Evolutionary conservation across 495 filamentous ascomycete species (phyloP).

Genomic region (Penicillium daleae): DNA sequence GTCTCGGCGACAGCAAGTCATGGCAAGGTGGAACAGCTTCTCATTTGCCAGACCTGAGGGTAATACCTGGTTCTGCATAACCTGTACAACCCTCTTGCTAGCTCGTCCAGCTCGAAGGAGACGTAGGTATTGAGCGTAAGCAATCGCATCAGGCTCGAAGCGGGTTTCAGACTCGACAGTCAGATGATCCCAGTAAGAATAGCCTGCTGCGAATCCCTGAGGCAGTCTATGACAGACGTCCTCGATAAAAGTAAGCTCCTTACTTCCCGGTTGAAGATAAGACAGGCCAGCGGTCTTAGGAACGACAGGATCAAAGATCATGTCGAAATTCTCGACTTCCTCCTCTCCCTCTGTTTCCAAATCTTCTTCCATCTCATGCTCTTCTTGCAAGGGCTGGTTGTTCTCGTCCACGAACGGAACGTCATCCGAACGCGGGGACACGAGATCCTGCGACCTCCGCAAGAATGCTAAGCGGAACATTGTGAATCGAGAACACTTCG

Average conservation of each 20-base stretch:
- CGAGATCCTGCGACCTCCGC: neutral
- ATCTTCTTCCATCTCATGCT: conserved; percentile 16
- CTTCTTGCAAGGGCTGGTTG: conserved; percentile 16
- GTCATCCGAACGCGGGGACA: conserved; percentile 21
- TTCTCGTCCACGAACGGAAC: conserved; percentile 42
- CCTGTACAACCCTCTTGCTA: conserved; percentile 54
- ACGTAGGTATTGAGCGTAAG: conserved; percentile 67
- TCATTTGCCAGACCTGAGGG: conserved; percentile 40
- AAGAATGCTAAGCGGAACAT: conserved; percentile 11
- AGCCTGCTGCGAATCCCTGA: conserved; percentile 42
- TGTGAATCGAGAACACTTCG: conserved; percentile 13
- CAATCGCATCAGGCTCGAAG: conserved; percentile 69
- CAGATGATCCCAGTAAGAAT: conserved; percentile 75
- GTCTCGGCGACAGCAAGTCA: conserved; percentile 71
- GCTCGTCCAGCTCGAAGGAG: conserved; percentile 66
- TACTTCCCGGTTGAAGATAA: conserved; percentile 58
- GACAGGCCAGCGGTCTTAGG: conserved; percentile 12
- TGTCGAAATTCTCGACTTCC: conserved; percentile 37
- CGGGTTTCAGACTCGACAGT: conserved; percentile 46
- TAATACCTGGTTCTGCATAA: conserved; percentile 54
- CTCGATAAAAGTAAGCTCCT: conserved; percentile 71
- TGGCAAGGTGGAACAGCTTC: conserved; percentile 70
- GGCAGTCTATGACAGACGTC: conserved; percentile 54
- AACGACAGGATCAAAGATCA: conserved; percentile 42
- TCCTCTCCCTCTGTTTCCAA: conserved; percentile 28